These are phyloP conservation scores for Plenodomus biglobosus DNA, from an alignment of 2,329 filamentous ascomycete species.

Conservation along the genomic window DNA sequence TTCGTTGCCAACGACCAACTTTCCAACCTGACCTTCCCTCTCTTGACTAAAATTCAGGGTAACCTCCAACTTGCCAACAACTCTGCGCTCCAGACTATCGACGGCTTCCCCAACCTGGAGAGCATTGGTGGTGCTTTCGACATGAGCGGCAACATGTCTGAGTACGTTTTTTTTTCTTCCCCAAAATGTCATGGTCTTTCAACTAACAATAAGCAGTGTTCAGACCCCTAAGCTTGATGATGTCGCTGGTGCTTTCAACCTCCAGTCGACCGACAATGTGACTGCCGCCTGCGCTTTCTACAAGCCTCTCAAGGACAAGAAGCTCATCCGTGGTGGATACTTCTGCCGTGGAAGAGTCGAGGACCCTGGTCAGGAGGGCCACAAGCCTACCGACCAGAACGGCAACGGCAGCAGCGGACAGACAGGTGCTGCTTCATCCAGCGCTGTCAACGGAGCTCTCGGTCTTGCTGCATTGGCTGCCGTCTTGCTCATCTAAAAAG, in stretches of 20 bases:
- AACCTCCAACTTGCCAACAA: constrained; percentile 90
- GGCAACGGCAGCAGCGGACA: constrained; percentile 25
- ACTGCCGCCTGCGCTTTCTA: constrained; percentile 46
- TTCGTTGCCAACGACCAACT: constrained; percentile 60
- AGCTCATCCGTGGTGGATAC: constrained; percentile 48
- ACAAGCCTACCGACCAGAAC: constrained; percentile 37
- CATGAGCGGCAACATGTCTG: constrained; percentile 79
- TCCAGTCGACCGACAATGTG: constrained; percentile 51
- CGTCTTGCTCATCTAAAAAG: constrained; percentile 51
- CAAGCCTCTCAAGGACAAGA: constrained; percentile 44
- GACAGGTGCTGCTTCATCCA: constrained; percentile 44
- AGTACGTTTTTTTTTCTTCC: constrained; percentile 58
- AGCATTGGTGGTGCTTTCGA: constrained; percentile 77
- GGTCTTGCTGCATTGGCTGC: constrained; percentile 52
- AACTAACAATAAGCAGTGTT: constrained; percentile 60
- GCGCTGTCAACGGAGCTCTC: constrained; percentile 46
- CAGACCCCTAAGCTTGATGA: constrained; percentile 59
- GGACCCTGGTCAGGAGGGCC: constrained; percentile 42
- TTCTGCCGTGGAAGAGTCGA: constrained; percentile 45
- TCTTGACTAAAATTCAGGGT: constrained; percentile 69
- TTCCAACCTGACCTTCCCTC: constrained; percentile 74
- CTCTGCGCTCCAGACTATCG: constrained; percentile 67
- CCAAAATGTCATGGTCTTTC: background rate
- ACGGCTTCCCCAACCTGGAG: constrained; percentile 68
- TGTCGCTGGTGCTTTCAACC: constrained; percentile 55